Evolutionary conservation across 2,329 filamentous ascomycete genomes (phyloP), one percentile per base, ranked within the genome.

Genomic region (Pseudonectria buxi): DNA sequence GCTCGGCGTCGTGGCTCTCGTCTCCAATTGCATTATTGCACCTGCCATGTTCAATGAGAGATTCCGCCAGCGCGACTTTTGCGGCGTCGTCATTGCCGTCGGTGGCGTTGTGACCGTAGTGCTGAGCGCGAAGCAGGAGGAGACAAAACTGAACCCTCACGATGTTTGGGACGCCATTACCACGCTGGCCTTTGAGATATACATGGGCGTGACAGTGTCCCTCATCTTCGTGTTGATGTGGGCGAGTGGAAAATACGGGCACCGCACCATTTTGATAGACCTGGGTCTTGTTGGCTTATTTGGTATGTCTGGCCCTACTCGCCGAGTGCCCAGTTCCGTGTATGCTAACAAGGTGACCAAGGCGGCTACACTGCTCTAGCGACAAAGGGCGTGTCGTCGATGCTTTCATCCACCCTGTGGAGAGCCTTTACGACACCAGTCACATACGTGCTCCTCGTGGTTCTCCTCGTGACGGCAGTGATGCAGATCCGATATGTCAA

Each of bases 401-500:
- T 98, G 65, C 73, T 98, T 14, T 95, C 92, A 1, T 89, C 87
- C 33, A 94, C 85, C 1, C 74, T 96, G 14, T 86, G 89, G 72
- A 79, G 84, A 50, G 86, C 86, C 12, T 86, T 98, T 45, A 83
- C 87, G 1, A 96, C 90, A 25, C 89, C 90, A 0, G 83, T 98
- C 41, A 94, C 88, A 14, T 98, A 96, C 56, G 75, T 80, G 2
- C 74, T 98, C n/a, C 60, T 92, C 7, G 67, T 83, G 33, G 73
- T 96, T 32, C 73, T 98, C 16, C 71, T 92, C 13, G 74, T 69
- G 30, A 96, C 90, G 1, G 92, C 92, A 6, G 69, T 98, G 40
- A 88, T 96, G 83, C 92, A 98, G 64, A 90, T 98, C 50, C 90
- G 87, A 56, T 98, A 96, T 57, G 76, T 98, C 57, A 98, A 96